A percentile compares a stretch with the other conserved stretches of the same genome.
phyloP scores from a whole-genome alignment of 306 rosid genomes.

The Oemleria cerasiformis region DNA sequence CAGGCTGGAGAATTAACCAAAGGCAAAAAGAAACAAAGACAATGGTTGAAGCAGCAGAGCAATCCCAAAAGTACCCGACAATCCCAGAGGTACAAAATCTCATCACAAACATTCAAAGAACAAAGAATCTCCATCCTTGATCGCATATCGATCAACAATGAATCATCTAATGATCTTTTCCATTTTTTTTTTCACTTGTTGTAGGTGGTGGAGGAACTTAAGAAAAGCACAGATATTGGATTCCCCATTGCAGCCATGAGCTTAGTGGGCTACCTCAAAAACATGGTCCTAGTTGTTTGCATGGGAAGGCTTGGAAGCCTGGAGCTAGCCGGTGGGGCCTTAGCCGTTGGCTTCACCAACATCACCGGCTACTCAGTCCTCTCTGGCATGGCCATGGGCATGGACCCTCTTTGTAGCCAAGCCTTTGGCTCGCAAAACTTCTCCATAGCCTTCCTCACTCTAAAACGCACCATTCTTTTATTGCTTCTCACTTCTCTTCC shows the following conservation, averaged over 20 bases:
- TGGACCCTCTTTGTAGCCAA: slow-evolving; percentile 75
- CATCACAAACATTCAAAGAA: slow-evolving; percentile 29
- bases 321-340: slow-evolving; percentile 69
- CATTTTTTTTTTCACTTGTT: background rate
- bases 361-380: slow-evolving; percentile 73
- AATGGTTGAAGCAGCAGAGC: slow-evolving; percentile 36
- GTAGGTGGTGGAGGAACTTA: slow-evolving; percentile 71
- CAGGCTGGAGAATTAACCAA: slow-evolving; percentile 2
- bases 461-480: slow-evolving; percentile 52
- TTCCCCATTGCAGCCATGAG: slow-evolving; percentile 73
- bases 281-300: slow-evolving; percentile 65
- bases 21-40: slow-evolving; percentile 20
- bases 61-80: slow-evolving; percentile 45
- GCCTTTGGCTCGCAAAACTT: slow-evolving; percentile 70
- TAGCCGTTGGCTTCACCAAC: slow-evolving; percentile 80
- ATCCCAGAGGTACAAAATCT: slow-evolving; percentile 50
- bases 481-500: slow-evolving; percentile 59
- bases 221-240: slow-evolving; percentile 58
- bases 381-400: slow-evolving; percentile 74
- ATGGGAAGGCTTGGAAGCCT: slow-evolving; percentile 79
- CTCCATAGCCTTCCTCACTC: slow-evolving; percentile 43
- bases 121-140: slow-evolving; percentile 1
- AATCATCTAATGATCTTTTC: background rate
- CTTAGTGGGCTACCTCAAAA: slow-evolving; percentile 62
- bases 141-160: background rate